Evolutionary conservation across 208 protist genomes (phyloP), one percentile per base, ranked within the genome.

Genomic region (Novymonas esmeraldas): DNA sequence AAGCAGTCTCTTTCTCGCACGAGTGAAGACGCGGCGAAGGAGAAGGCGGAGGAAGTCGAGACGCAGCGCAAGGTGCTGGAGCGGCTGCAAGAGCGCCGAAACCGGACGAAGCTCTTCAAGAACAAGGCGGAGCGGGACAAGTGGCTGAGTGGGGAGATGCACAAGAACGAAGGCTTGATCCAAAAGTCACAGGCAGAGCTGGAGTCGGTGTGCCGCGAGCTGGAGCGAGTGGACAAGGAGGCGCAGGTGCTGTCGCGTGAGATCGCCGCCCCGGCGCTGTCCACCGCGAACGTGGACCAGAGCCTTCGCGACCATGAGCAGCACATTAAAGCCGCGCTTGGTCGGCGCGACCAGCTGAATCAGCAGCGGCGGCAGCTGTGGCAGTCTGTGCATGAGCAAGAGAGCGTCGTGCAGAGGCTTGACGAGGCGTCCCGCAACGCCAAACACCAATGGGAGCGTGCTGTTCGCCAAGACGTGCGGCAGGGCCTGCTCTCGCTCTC

Each of bases 61-160:
- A 49, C 61, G n/a, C 59, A 79, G 45, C 81, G 94, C 48, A 72
- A 73, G 36, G 56, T 64, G 33, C 44, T 98, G 0, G 82, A 98
- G 42, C 69, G 70, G 20, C 62, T 99, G 29, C 90, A 98, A 29
- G 89, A 93, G 11, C 94, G 96, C 54, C 84, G 95, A 20, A 95
- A 92, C 34, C 76, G 94, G 16, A 83, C 78, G 31, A 85, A 84
- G n/a, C 85, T 98, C 22, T 99, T 98, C 77, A 89, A 87, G 62
- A 95, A 58, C 58, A 89, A 92, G 49, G 45, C 57, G 4, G 97
- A 98, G 34, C 86, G 97, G 26, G 93, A 99, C 76, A 63, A 52
- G 34, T 98, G 89, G 84, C 59, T 99, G 28, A 44, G 29, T 9
- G 66, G 78, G n/a, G 94, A 99, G 76, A 90, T 98, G 42, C 45